These are phyloP conservation scores for Cerrena zonata DNA, from an alignment of 1,284 basidiomycete species.

Conservation along the genomic window DNA sequence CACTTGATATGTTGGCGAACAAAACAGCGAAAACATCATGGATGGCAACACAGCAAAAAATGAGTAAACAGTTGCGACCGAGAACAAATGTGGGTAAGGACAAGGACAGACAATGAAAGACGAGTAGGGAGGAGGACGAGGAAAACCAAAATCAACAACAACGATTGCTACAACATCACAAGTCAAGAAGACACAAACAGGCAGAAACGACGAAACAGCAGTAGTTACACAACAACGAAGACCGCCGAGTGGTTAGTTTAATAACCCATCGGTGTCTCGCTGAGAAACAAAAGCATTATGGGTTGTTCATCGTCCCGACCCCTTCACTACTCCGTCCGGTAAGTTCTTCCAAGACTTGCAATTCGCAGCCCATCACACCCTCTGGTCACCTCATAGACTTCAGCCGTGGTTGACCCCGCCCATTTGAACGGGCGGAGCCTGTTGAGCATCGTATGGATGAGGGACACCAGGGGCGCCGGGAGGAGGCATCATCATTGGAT, in stretches of 20 bases:
- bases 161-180: not conserved
- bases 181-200: not conserved
- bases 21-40: not conserved
- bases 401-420: constrained; percentile 56
- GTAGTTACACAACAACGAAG: not conserved
- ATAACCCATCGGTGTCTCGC: too few relatives aligned
- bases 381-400: too few relatives aligned
- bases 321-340: too few relatives aligned
- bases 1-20: too few relatives aligned
- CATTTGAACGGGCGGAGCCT: constrained; percentile 68
- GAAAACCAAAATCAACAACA: not conserved
- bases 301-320: too few relatives aligned
- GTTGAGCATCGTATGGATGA: constrained; percentile 66
- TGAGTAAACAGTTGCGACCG: not conserved
- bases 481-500: constrained; percentile 82
- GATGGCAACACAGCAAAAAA: not conserved
- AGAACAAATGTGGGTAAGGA: too few relatives aligned
- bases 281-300: too few relatives aligned
- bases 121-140: not conserved
- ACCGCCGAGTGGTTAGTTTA: too few relatives aligned
- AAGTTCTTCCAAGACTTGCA: too few relatives aligned
- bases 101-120: too few relatives aligned
- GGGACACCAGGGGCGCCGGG: constrained; percentile 43
- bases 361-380: too few relatives aligned
- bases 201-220: not conserved